phyloP scores from a whole-genome alignment of 1,139 yeast species.

The Protomyces arabidopsidicola region DNA sequence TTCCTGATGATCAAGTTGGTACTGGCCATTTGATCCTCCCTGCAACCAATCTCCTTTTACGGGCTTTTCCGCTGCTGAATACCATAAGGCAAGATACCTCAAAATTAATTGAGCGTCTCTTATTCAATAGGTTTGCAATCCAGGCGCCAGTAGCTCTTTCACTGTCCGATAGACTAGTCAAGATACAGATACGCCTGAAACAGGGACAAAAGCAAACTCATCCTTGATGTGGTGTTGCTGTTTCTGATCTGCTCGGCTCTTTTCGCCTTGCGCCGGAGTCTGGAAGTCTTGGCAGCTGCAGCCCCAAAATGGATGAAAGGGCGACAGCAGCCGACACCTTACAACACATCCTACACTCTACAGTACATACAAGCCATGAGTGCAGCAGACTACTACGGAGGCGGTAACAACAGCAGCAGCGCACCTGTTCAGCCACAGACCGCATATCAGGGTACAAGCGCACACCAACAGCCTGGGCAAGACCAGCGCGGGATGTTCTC shows the following conservation, averaged over 20 bases:
- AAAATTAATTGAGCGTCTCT: too few relatives aligned
- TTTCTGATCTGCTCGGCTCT: not conserved
- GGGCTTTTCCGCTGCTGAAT: too few relatives aligned
- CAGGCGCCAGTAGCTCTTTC: too few relatives aligned
- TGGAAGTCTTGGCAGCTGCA: not conserved
- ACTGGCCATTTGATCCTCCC: too few relatives aligned
- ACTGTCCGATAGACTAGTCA: too few relatives aligned
- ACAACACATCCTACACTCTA: not conserved
- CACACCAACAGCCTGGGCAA: not conserved
- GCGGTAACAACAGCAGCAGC: not conserved
- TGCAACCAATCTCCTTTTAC: too few relatives aligned
- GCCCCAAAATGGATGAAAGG: not conserved
- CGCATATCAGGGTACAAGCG: not conserved
- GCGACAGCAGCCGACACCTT: not conserved
- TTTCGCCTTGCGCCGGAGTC: not conserved
- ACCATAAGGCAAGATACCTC: too few relatives aligned
- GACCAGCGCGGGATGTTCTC: not conserved
- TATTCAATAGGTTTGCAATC: too few relatives aligned
- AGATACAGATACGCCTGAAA: too few relatives aligned
- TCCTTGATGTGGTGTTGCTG: not conserved
- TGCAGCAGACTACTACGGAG: not conserved
- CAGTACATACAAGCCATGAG: not conserved
- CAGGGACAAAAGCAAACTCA: too few relatives aligned
- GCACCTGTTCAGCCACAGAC: not conserved
- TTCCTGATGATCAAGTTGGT: too few relatives aligned